These are phyloP conservation scores for Mortierella sp. DNA, from an alignment of 371 early-diverging fungal genomes.

Conservation along the genomic window DNA sequence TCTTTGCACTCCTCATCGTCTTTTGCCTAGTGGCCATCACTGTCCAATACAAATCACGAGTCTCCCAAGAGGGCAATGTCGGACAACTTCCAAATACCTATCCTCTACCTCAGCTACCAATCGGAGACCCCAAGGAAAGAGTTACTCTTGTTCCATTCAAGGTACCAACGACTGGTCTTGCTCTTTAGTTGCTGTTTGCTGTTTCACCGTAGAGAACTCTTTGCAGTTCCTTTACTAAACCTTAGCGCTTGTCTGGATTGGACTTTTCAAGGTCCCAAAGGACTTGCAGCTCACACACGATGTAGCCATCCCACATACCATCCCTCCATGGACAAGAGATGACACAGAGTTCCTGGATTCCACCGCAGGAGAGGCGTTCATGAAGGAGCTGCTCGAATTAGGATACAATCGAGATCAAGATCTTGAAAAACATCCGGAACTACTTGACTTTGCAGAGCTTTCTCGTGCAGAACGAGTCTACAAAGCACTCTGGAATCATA, in stretches of 20 bases:
- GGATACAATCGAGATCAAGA: slow-evolving; percentile 23
- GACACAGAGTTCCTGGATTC: slow-evolving; percentile 39
- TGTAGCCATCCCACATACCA: not conserved
- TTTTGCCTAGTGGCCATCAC: slow-evolving; percentile 15
- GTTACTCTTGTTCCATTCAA: slow-evolving; percentile 29
- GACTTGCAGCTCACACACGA: not conserved
- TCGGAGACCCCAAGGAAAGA: slow-evolving; percentile 13
- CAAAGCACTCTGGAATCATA: slow-evolving; percentile 47
- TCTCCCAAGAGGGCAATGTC: slow-evolving; percentile 5
- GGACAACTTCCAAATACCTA: slow-evolving; percentile 9
- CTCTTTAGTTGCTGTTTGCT: too few species aligned
- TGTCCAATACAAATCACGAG: slow-evolving; percentile 1
- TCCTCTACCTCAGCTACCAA: slow-evolving; percentile 9
- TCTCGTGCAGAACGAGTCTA: slow-evolving; percentile 30
- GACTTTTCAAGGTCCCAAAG: not conserved
- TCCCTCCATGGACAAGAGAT: slow-evolving; percentile 28
- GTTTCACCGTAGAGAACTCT: too few species aligned
- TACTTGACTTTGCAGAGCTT: slow-evolving; percentile 31
- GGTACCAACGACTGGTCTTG: slow-evolving; percentile 7
- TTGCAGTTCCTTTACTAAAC: not conserved
- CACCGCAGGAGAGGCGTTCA: slow-evolving; percentile 22
- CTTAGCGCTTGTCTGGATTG: not conserved
- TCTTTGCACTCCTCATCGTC: slow-evolving; percentile 14
- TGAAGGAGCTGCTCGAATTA: slow-evolving; percentile 21
- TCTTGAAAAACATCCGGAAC: slow-evolving; percentile 8